These are phyloP conservation scores for Wickerhamomyces chaumierensis DNA, from an alignment of 805 yeast genomes.

Conservation along the genomic window DNA sequence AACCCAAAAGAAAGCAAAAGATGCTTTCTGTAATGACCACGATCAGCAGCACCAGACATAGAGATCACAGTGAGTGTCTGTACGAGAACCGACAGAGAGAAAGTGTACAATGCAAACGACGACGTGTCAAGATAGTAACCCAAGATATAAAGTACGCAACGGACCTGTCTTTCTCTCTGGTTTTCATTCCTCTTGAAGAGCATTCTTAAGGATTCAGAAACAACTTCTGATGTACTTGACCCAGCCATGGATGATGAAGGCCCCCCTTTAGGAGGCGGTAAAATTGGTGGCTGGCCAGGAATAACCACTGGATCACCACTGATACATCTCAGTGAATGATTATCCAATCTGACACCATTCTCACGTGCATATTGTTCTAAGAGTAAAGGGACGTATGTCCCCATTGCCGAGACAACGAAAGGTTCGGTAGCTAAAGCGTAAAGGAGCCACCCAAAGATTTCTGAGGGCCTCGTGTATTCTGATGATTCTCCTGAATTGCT, in stretches of 20 bases:
- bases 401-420: constrained; percentile 66
- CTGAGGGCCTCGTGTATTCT: constrained; percentile 25
- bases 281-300: constrained; percentile 19
- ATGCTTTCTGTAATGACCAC: constrained; percentile 48
- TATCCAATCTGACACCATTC: constrained; percentile 54
- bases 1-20: constrained; percentile 46
- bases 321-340: constrained; percentile 46
- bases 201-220: not conserved
- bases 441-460: constrained; percentile 57
- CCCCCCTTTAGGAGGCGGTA: constrained; percentile 21
- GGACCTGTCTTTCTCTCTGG: constrained; percentile 5
- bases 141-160: constrained; percentile 38
- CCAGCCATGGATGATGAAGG: constrained; percentile 1
- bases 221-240: not conserved
- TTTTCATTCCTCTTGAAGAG: not conserved
- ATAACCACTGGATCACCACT: constrained; percentile 17
- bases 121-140: constrained; percentile 54
- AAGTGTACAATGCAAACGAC: constrained; percentile 63
- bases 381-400: constrained; percentile 65
- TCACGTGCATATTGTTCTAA: constrained; percentile 63
- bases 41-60: constrained; percentile 61
- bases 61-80: constrained; percentile 63
- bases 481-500: not conserved
- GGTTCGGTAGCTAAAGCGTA: constrained; percentile 74
- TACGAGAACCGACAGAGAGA: constrained; percentile 58